Base-by-base conservation (phyloP, 2,329 filamentous ascomycete genomes). In the Epichloe amarillans region DNA sequence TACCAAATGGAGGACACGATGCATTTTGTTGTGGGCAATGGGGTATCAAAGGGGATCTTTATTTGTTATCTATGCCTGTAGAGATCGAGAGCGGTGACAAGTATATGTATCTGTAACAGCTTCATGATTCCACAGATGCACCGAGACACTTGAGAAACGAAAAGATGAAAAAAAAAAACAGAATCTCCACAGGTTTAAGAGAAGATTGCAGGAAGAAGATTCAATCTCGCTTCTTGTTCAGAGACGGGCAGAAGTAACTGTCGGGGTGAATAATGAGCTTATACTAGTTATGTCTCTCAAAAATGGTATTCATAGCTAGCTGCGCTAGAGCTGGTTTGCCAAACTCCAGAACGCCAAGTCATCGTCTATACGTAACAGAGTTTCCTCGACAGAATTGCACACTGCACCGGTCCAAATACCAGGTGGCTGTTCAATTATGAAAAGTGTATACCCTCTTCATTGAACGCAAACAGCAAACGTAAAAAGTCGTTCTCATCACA, bases 401-500 rank as follows among this genome's bases (percentile, higher is more conserved):
- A 30, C 26, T 30, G 7, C 26, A 10, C 26, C 26, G 26, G 26
- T 30, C 26, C 38, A 39, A 42, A 35, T 37, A 11, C 12, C 42
- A 19, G 2, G 33, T 8, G 37, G 40, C 46, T 49, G 7, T 39
- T 46, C 49, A 11, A 21, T 73, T 66, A 89, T 55, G 80, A 85
- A 66, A 97, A 97, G 70, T 96, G 91, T 53, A 97, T 91, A 30
- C 88, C 88, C 64, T 95, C 88, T 57, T 88, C 80, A 64, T 96
- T 95, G 67, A 96, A 95, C 2, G 86, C 84, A 58, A 74, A 76
- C 39, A 95, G 69, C 56, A 96, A 67, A 58, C 83, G 83, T 64
- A 98, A 69, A 63, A 96, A 97, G 61, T 95, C 90, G 49, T 86
- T 90, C 69, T 97, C 88, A 62, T 96, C 89, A 62, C 89, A 94